Evolutionary conservation across 108 stramenopile species (phyloP), one percentile per base, ranked within the genome.

Genomic region (Cyclotella cryptica): DNA sequence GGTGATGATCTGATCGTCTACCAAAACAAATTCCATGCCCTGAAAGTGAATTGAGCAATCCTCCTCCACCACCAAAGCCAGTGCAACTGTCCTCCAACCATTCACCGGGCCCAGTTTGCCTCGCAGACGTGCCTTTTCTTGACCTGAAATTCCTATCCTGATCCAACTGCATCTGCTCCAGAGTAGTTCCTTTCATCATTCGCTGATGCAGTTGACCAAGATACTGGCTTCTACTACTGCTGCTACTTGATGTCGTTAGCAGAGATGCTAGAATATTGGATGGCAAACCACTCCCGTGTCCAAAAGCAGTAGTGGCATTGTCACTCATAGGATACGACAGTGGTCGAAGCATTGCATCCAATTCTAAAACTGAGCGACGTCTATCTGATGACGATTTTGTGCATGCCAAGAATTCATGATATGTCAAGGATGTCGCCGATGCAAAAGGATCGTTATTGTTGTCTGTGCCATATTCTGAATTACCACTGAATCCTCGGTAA

Each of bases 381-480:
- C 55, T 81, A 69, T 77, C 68, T 41, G 79, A 80, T 0, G 89
- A 89, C 9, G 90, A 91, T 30, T 85, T 75, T 35, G 87, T 26
- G 58, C 78, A 83, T 8, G 88, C 69, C 39, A 94, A 61, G 60
- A 78, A 94, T 69, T 94, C 93, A 35, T 84, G 75, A 65, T 89
- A 79, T 29, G 85, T 77, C 51, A 94, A 69, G 12, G 74, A 66
- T n/a, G 73, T 19, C 0, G 86, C 85, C 11, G 77, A 68, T 60
- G 86, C 84, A 84, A 69, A 87, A 3, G 84, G 59, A 49, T 78
- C 78, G 49, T 66, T 70, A 19, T 52, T 74, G 21, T 51, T 35
- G 42, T 71, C 58, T 45, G 44, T 64, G 15, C 63, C 80, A 17
- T 70, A 66, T 17, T 21, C 53, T 42, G 26, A 63, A 68, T 58